Conservation (phyloP, 257 asterid species). For the Solanum ossicruentum region DNA sequence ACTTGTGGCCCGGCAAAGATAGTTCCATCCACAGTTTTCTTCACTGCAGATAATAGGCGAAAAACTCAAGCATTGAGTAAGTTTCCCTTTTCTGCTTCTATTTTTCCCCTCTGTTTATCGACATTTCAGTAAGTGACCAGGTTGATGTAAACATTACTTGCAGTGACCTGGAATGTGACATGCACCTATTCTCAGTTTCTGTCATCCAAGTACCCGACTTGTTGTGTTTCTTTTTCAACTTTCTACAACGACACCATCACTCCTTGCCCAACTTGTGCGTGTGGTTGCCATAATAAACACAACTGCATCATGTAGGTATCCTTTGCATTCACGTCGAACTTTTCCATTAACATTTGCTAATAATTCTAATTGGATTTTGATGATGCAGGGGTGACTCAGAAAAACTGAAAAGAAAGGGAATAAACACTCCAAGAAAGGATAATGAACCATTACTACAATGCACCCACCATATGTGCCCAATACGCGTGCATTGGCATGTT, state of each 20-base stretch:
- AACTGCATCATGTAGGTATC: conserved; percentile 43
- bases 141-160: not conserved
- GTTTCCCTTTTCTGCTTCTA: not conserved
- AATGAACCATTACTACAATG: conserved; percentile 49
- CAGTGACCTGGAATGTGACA: conserved; percentile 90
- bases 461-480: conserved; percentile 72
- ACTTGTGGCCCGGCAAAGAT: conserved; percentile 68
- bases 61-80: conserved; percentile 66
- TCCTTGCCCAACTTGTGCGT: conserved; percentile 65
- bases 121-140: not conserved
- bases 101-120: not conserved
- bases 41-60: conserved; percentile 46
- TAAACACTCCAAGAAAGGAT: conserved; percentile 62
- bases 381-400: conserved; percentile 34
- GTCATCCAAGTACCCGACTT: conserved; percentile 42
- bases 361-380: not conserved
- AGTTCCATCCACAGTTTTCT: conserved; percentile 54
- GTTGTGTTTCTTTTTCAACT: conserved; percentile 72
- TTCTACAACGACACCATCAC: conserved; percentile 59
- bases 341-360: not conserved
- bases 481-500: conserved; percentile 75
- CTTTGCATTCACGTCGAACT: not conserved
- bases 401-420: conserved; percentile 27
- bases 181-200: conserved; percentile 63
- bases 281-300: conserved; percentile 56